Evolutionary conservation across 192 early-diverging fungal species (phyloP).

Genomic region (Rhizophlyctis rosea): DNA sequence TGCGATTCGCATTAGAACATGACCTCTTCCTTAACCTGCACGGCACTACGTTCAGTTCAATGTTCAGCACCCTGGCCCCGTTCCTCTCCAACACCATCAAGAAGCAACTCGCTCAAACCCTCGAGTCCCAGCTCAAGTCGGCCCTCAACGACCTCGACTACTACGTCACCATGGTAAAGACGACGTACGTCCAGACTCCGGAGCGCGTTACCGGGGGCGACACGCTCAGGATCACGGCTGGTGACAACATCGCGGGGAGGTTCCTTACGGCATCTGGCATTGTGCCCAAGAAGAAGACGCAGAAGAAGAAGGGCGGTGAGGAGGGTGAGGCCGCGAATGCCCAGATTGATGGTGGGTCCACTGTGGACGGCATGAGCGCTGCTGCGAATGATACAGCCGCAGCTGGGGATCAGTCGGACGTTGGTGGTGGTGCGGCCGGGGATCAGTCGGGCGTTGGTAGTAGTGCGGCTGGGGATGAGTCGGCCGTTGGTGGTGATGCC

Average conservation of each 20-base stretch:
- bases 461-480: no score
- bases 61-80: constrained; percentile 3
- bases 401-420: no score
- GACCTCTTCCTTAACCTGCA: not conserved
- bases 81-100: not conserved
- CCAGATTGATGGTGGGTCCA: no score
- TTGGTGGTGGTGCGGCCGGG: no score
- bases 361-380: no score
- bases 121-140: constrained; percentile 3
- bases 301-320: not conserved
- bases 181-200: not conserved
- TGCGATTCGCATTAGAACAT: not conserved
- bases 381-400: no score
- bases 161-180: constrained; percentile 4
- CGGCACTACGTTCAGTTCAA: not conserved
- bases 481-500: no score
- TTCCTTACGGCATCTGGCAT: not conserved
- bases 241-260: not conserved
- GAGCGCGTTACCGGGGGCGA: not conserved
- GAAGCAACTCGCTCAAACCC: not conserved
- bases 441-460: no score
- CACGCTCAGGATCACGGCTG: no score
- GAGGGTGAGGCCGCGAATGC: no score
- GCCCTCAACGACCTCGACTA: not conserved
- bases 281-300: not conserved